Conservation (phyloP, 805 yeast species). For the Candida sphagnicola region DNA sequence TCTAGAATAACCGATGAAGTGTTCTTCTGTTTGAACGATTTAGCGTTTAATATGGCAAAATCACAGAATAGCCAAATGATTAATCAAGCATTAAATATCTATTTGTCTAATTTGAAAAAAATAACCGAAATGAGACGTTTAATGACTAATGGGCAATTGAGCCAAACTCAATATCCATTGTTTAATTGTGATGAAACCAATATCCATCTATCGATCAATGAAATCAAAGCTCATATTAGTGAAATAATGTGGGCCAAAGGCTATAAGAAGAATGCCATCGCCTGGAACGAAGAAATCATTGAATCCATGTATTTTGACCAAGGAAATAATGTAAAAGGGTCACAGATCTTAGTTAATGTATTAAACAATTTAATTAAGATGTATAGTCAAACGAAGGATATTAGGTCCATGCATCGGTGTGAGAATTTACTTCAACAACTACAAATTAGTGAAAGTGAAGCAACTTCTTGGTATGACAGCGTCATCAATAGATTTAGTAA, state of each 20-base stretch:
- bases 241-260: conserved; percentile 42
- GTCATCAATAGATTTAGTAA: conserved; percentile 30
- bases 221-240: conserved; percentile 34
- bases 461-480: conserved; percentile 29
- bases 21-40: conserved; percentile 24
- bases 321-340: conserved; percentile 20
- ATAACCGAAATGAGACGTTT: conserved; percentile 17
- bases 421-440: conserved; percentile 20
- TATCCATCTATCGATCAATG: conserved; percentile 25
- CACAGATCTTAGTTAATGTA: conserved; percentile 26
- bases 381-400: conserved; percentile 25
- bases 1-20: conserved; percentile 36
- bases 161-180: conserved; percentile 31
- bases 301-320: conserved; percentile 31
- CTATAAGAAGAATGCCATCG: conserved; percentile 31
- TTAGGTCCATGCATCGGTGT: conserved; percentile 23
- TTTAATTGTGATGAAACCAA: conserved; percentile 31
- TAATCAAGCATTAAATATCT: conserved; percentile 29
- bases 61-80: conserved; percentile 12
- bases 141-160: conserved; percentile 11
- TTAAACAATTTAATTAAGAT: conserved; percentile 28
- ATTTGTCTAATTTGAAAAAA: conserved; percentile 29
- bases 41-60: conserved; percentile 31
- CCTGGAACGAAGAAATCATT: conserved; percentile 40
- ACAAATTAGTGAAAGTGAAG: conserved; percentile 21